phyloP scores from a whole-genome alignment of 2,329 filamentous ascomycete species.

The Apiospora saccharicola region DNA sequence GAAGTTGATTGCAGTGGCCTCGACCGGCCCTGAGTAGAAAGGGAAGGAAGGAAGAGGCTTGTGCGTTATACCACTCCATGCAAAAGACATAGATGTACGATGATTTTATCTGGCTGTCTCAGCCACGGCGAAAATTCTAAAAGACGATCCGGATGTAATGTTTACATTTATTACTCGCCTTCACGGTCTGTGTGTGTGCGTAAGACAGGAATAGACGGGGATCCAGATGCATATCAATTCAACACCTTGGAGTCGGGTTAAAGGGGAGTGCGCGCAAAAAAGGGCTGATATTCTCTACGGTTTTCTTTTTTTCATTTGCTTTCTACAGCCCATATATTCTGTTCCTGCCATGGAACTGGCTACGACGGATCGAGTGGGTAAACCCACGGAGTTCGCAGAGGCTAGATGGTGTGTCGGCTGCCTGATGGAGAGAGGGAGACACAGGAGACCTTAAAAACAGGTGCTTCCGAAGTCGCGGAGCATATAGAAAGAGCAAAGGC shows the following conservation, averaged over 20 bases:
- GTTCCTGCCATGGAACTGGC: background rate
- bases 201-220: background rate
- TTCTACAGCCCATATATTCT: no score
- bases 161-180: background rate
- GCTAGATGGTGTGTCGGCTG: background rate
- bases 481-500: background rate
- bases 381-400: background rate
- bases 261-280: background rate
- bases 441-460: background rate
- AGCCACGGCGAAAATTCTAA: slow-evolving; percentile 1
- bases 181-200: background rate
- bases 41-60: background rate
- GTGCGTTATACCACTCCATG: background rate
- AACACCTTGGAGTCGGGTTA: background rate
- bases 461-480: background rate
- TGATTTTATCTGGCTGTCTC: background rate
- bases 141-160: slow-evolving; percentile 18
- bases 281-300: background rate
- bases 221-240: background rate
- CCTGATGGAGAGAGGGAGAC: background rate
- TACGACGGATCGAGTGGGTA: background rate
- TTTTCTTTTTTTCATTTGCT: background rate
- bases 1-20: background rate
- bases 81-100: slow-evolving; percentile 11
- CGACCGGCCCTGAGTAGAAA: background rate